phyloP scores from a whole-genome alignment of 2,329 filamentous ascomycete genomes.

The Botrytis elliptica region DNA sequence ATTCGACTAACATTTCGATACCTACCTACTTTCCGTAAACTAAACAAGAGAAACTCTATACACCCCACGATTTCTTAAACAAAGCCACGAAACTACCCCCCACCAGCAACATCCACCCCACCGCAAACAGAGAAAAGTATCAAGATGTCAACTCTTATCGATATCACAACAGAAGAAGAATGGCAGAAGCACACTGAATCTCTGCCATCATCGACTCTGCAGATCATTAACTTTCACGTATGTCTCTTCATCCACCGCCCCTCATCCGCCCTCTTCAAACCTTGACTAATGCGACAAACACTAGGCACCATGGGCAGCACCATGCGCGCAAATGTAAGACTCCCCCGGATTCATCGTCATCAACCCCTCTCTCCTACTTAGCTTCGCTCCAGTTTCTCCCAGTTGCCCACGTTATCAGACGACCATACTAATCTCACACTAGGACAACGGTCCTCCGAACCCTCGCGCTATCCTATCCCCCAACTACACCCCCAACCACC shows the following conservation, averaged over 20 bases:
- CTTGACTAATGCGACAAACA: constrained; percentile 17
- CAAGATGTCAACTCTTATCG: constrained; percentile 72
- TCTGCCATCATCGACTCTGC: constrained; percentile 67
- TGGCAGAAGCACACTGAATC: constrained; percentile 69
- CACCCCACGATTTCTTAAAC: background rate
- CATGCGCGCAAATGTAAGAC: constrained; percentile 41
- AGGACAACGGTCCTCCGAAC: constrained; percentile 85
- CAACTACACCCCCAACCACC: constrained; percentile 58
- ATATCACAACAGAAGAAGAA: constrained; percentile 70
- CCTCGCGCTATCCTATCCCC: constrained; percentile 66
- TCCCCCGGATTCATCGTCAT: background rate
- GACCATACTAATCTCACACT: constrained; percentile 42
- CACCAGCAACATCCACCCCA: constrained; percentile 17
- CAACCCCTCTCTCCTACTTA: constrained; percentile 54
- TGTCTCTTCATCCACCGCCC: background rate
- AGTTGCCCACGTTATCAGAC: constrained; percentile 65
- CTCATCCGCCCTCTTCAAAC: background rate
- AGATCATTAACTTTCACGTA: constrained; percentile 84
- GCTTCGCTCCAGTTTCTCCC: constrained; percentile 86
- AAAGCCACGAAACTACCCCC: constrained; percentile 4
- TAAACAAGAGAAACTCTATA: background rate
- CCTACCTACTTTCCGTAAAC: background rate
- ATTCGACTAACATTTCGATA: no score
- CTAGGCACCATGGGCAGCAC: constrained; percentile 84
- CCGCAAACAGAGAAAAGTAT: background rate